Conservation (phyloP, 2,329 filamentous ascomycete species). For the Beauveria rudraprayagi region DNA sequence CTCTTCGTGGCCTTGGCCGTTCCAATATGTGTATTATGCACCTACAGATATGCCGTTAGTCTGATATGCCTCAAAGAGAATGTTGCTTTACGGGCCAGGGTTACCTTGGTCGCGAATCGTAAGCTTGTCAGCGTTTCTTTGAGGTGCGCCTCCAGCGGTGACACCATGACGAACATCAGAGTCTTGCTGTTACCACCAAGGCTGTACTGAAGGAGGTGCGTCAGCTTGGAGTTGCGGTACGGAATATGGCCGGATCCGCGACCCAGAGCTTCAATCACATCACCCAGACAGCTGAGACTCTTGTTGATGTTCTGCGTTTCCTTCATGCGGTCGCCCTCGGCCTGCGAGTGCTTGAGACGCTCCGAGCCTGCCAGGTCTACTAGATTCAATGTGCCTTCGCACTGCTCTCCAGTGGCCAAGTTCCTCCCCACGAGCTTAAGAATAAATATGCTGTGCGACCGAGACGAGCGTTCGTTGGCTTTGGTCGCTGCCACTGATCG, state of each 20-base stretch:
- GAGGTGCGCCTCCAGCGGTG: constrained; percentile 80
- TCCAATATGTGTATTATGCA: constrained; percentile 86
- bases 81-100: neutral
- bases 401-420: constrained; percentile 66
- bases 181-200: constrained; percentile 94
- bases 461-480: constrained; percentile 87
- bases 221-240: constrained; percentile 94
- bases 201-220: constrained; percentile 89
- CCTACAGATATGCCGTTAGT: constrained; percentile 32
- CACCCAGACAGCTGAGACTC: constrained; percentile 81
- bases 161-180: constrained; percentile 99
- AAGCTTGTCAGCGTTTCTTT: constrained; percentile 91
- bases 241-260: constrained; percentile 78
- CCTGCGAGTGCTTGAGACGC: constrained; percentile 76
- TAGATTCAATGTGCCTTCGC: constrained; percentile 88
- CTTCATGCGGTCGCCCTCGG: constrained; percentile 77
- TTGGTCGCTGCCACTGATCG: constrained; percentile 94
- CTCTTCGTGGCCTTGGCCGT: constrained; percentile 72
- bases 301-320: constrained; percentile 98
- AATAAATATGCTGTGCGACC: constrained; percentile 94
- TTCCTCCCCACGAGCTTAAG: constrained; percentile 71
- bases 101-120: constrained; percentile 89
- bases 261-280: constrained; percentile 91
- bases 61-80: neutral
- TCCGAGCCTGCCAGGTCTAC: constrained; percentile 94